Conservation (phyloP, 345 rosid species). For the Gossypium australe region DNA sequence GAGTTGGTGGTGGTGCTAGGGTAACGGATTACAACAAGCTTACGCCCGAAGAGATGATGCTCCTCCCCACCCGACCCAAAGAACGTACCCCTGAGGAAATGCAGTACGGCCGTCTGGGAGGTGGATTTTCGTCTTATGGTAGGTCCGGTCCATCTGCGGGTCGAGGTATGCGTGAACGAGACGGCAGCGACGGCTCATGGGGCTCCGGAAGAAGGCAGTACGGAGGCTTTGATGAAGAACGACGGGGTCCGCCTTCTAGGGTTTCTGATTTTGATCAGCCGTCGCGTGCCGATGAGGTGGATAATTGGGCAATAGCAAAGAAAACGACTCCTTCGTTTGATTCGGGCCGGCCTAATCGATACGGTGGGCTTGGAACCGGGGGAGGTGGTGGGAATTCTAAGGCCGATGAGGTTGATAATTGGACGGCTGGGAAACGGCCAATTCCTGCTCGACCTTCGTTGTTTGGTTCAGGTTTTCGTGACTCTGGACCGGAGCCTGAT, state of each 20-base stretch:
- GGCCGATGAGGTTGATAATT: conserved; percentile 81
- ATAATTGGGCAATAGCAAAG: conserved; percentile 82
- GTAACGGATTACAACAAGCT: conserved; percentile 32
- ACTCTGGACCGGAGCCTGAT: conserved; percentile 59
- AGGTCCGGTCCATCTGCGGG: conserved; percentile 37
- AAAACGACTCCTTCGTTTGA: conserved; percentile 51
- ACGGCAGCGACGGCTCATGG: conserved; percentile 51
- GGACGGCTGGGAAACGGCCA: conserved; percentile 60
- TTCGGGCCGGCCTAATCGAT: conserved; percentile 55
- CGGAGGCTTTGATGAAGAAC: conserved; percentile 83
- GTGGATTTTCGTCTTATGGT: conserved; percentile 70
- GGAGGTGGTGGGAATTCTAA: conserved; percentile 51
- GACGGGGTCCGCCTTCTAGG: conserved; percentile 67
- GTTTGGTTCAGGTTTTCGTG: conserved; percentile 62
- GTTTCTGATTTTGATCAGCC: conserved; percentile 72
- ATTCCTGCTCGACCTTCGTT: conserved; percentile 44
- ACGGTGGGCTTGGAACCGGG: conserved; percentile 47
- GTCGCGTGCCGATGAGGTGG: conserved; percentile 90
- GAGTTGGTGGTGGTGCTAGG: conserved; percentile 9
- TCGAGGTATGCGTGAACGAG: conserved; percentile 40
- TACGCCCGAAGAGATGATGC: conserved; percentile 74
- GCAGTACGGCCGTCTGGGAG: conserved; percentile 77
- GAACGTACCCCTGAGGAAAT: conserved; percentile 87
- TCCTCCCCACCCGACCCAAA: conserved; percentile 91
- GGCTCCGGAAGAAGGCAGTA: conserved; percentile 57